Percentiles rank a stretch among this genome's conserved stretches.
Evolutionary conservation across 805 yeast genomes (phyloP).

Genomic region (Yueomyces sp.): DNA sequence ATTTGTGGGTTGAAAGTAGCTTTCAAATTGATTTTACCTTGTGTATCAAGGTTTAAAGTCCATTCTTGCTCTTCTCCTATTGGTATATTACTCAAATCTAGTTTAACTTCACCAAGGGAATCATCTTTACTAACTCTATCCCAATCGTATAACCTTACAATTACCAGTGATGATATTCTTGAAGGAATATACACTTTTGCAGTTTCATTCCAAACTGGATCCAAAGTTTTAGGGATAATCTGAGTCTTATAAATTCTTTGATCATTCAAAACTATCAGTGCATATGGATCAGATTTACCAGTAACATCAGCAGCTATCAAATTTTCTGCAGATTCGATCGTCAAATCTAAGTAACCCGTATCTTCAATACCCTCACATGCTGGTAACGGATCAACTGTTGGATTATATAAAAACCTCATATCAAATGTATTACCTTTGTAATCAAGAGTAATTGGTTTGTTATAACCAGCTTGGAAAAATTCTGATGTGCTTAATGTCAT

Average conservation of each 20-base stretch:
- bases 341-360: constrained; percentile 51
- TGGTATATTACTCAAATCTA: constrained; percentile 37
- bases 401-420: constrained; percentile 5
- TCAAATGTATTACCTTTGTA: constrained; percentile 38
- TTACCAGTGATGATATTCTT: neutral
- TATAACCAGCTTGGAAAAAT: constrained; percentile 45
- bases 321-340: constrained; percentile 43
- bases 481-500: constrained; percentile 47
- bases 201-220: constrained; percentile 72
- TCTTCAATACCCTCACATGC: constrained; percentile 57
- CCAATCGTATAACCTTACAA: constrained; percentile 41
- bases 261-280: constrained; percentile 51
- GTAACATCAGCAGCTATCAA: constrained; percentile 68
- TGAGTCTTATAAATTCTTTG: constrained; percentile 56
- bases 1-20: constrained; percentile 52
- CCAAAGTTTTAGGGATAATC: constrained; percentile 66
- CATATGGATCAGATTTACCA: constrained; percentile 85
- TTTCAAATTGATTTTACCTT: constrained; percentile 40
- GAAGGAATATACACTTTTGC: constrained; percentile 34
- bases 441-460: constrained; percentile 38
- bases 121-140: constrained; percentile 58
- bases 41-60: constrained; percentile 39
- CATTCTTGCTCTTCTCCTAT: constrained; percentile 32
- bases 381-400: constrained; percentile 48
- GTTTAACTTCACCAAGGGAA: constrained; percentile 34